Base-by-base conservation (phyloP, 768 basidiomycete genomes). In the Collybia sp. region DNA sequence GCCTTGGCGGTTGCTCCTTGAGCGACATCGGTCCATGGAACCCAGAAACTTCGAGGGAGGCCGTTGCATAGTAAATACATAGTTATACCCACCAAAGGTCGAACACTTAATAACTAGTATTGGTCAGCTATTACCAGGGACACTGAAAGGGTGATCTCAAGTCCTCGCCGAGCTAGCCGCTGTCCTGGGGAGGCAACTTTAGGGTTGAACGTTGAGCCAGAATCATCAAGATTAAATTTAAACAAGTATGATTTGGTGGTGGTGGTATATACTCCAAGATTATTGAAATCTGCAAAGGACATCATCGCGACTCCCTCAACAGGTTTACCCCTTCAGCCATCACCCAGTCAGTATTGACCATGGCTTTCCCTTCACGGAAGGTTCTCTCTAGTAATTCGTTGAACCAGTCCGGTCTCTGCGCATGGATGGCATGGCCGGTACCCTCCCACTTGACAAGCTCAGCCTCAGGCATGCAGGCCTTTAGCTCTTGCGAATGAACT, bases 11-110 rank as follows among this genome's bases (percentile, higher is more conserved):
- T 0, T 97, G 94, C 65, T 88, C 83, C 46, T 61, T 93, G 71
- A 86, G 84, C 52, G 91, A 99, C 66, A 88, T 77, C 1, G 95
- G 95, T 6, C 94, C 95, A 8, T 97, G 94, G 95, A 89, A 88
- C 58, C 35, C 36, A 1, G 34, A 43, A 1, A 39, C 17, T n/a
- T n/a, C n/a, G 39, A 32, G 43, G 37, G 30, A 30, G 0, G 33
- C 17, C 13, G 13, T 12, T n/a, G 15, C 16, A 12, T 37, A 30
- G 20, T 20, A 25, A 25, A 25, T 25, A 42, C 13, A 17, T 15
- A 44, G 25, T 45, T 40, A 17, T 40, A 6, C 39, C 39, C 25
- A 36, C 43, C 25, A 40, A n/a, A 43, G 43, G 25, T 25, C 25
- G 8, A 25, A 49, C 18, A 45, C 35, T 19, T 46, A 43, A 13